These are phyloP conservation scores for Gossypium herbaceum DNA, from an alignment of 345 rosid species.

Conservation along the genomic window DNA sequence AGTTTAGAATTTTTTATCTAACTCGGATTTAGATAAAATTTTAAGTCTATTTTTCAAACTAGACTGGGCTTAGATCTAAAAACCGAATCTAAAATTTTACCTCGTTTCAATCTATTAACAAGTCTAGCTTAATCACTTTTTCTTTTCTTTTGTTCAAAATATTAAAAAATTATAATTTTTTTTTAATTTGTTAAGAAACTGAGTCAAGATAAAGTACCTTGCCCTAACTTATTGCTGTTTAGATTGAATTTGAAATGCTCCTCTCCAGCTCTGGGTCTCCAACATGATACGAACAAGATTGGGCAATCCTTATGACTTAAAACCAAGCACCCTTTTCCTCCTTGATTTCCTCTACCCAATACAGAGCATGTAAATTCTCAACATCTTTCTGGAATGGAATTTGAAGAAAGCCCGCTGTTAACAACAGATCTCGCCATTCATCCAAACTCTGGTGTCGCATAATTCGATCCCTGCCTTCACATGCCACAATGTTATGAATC, in stretches of 20 bases:
- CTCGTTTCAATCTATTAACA: rapidly evolving
- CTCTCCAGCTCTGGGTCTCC: not conserved
- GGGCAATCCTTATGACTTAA: not conserved
- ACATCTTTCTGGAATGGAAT: not conserved
- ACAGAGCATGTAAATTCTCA: no score
- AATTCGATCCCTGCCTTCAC: not conserved
- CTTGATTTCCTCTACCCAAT: not conserved
- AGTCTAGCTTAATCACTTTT: no score
- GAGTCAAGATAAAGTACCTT: not conserved
- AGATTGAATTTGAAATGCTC: not conserved
- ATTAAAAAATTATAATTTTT: no score
- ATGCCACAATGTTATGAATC: no score
- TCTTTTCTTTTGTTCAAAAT: no score
- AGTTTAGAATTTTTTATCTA: rapidly evolving
- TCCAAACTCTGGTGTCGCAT: not conserved
- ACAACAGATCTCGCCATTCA: not conserved
- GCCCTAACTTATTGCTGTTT: not conserved
- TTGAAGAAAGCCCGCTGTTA: not conserved
- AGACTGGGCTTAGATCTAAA: rapidly evolving
- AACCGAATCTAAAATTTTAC: no score
- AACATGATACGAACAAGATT: not conserved
- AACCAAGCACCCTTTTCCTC: not conserved
- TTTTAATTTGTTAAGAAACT: no score
- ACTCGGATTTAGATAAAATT: rapidly evolving
- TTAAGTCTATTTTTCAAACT: rapidly evolving